Evolutionary conservation across 1,284 basidiomycete species (phyloP), one percentile per base, ranked within the genome.

Genomic region (Gomphus bonarii): DNA sequence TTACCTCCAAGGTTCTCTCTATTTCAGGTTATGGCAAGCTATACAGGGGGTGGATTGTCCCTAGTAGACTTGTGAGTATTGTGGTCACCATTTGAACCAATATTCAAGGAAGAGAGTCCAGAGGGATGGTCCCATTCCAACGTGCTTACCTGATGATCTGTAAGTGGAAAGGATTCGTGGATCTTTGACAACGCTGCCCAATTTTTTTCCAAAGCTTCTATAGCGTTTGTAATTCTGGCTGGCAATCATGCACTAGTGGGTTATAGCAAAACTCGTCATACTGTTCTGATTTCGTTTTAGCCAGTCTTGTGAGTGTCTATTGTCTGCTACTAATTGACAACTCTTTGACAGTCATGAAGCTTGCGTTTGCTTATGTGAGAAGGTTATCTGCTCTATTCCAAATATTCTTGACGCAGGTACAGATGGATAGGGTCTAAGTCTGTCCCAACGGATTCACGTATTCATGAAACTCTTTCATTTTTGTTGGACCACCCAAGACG

Each of bases 401-500:
- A 16, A 36, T 42, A 36, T 50, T 18, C n/a, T 35, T 54, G 25
- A 54, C 36, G 14, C 16, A 7, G 14, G 16, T n/a, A 14, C 46
- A 80, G 79, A 58, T 82, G 80, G 80, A 65, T 72, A 12, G 65
- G 67, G 25, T 76, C 71, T 8, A 76, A 81, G 60, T 55, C 80
- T 6, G 73, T 79, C 1, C 75, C 74, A 0, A 64, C 67, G 5
- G 65, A 67, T 0, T 82, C 82, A 0, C 73, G 77, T 1, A 64
- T 72, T 0, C 73, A 80, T 52, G 77, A 85, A 60, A 82, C 85
- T 1, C 70, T 91, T 3, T 79, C 81, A n/a, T 99, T 99, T 69
- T 76, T 99, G 7, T 79, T 99, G 18, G 94, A 98, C 66, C 95
- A 98, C 66, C 95, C 95, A n/a, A 81, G 95, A 25, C 81, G 46